A percentile compares a stretch with the other conserved stretches of the same genome.
These are phyloP conservation scores for Endothia cerciana DNA, from an alignment of 2,329 filamentous ascomycete species.

Conservation along the genomic window DNA sequence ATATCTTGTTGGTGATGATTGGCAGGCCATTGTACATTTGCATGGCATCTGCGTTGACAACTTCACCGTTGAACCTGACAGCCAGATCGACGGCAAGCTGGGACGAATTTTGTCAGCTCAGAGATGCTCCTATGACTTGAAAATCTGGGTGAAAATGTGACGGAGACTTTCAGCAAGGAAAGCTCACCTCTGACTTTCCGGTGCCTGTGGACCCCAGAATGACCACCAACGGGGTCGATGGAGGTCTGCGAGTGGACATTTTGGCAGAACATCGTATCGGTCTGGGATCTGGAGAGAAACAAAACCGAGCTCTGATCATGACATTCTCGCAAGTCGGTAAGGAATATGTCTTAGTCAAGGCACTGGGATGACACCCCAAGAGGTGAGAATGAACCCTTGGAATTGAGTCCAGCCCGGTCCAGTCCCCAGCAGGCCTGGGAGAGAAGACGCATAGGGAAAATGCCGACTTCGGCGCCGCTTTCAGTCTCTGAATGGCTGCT, in stretches of 20 bases:
- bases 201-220: conserved; percentile 91
- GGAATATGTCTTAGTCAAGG: neutral
- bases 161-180: neutral
- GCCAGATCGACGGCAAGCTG: conserved; percentile 91
- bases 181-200: conserved; percentile 82
- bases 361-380: neutral
- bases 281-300: conserved; percentile 2
- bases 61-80: conserved; percentile 80
- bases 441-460: no score
- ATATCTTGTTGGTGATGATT: conserved; percentile 94
- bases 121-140: conserved; percentile 29
- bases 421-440: neutral
- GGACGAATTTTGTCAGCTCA: conserved; percentile 18
- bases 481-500: conserved; percentile 3
- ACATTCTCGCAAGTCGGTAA: neutral
- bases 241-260: conserved; percentile 46
- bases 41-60: conserved; percentile 98
- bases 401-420: neutral
- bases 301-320: conserved; percentile 20
- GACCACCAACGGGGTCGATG: conserved; percentile 69
- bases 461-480: conserved; percentile 20
- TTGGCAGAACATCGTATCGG: conserved; percentile 30
- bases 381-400: neutral
- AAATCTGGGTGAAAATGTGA: conserved; percentile 27
- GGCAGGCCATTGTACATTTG: conserved; percentile 92